These are phyloP conservation scores for Gentiana macrophylla DNA, from an alignment of 257 asterid genomes.

Conservation along the genomic window DNA sequence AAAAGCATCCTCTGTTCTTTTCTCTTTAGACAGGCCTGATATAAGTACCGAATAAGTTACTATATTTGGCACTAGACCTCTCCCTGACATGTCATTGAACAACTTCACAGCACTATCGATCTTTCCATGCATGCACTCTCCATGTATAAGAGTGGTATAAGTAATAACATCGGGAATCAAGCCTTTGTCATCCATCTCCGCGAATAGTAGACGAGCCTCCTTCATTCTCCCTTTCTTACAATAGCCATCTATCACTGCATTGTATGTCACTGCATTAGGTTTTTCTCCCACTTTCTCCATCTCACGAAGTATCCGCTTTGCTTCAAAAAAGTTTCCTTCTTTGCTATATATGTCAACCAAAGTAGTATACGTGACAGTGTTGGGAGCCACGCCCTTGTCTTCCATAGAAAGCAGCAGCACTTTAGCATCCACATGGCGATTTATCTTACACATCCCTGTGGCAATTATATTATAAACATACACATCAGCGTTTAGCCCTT, in stretches of 20 bases:
- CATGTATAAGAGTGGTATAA: conserved; percentile 62
- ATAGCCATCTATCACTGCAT: conserved; percentile 19
- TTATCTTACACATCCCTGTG: conserved; percentile 45
- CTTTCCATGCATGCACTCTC: conserved; percentile 55
- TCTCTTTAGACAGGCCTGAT: conserved; percentile 59
- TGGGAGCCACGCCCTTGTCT: conserved; percentile 44
- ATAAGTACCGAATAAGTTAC: conserved; percentile 58
- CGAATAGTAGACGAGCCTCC: conserved; percentile 26
- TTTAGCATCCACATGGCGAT: conserved; percentile 59
- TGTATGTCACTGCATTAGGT: conserved; percentile 20
- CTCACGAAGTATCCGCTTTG: conserved; percentile 22
- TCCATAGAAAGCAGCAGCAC: conserved; percentile 46
- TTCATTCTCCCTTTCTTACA: conserved; percentile 24
- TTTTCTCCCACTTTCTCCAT: conserved; percentile 23
- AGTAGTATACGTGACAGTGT: conserved; percentile 50
- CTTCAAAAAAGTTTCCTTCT: conserved; percentile 55
- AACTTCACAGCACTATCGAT: conserved; percentile 46
- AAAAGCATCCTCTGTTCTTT: conserved; percentile 84
- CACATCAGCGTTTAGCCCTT: conserved; percentile 62
- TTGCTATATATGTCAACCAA: conserved; percentile 48
- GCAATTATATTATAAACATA: conserved; percentile 58
- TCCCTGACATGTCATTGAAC: conserved; percentile 45
- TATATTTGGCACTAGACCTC: conserved; percentile 34
- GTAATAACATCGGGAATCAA: conserved; percentile 53
- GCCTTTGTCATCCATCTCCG: conserved; percentile 44